Conservation (phyloP, 202 grass and related monocot species). For the Setaria italica region DNA sequence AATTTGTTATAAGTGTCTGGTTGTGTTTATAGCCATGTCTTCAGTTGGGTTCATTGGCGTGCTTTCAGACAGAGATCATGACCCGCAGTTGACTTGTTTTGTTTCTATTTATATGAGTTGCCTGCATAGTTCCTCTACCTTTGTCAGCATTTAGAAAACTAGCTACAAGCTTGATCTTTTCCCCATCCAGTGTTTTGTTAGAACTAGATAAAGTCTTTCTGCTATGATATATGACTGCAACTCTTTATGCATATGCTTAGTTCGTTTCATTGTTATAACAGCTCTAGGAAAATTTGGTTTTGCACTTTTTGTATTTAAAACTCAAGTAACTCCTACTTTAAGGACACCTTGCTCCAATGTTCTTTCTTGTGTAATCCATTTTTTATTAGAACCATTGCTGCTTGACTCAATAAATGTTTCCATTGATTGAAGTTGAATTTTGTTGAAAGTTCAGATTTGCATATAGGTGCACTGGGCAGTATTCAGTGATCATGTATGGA, state of each 20-base stretch:
- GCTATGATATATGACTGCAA: neutral
- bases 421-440: neutral
- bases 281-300: neutral
- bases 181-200: neutral
- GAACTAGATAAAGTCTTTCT: conserved; percentile 2
- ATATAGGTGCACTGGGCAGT: conserved; percentile 17
- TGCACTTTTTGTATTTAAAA: neutral
- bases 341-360: neutral
- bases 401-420: neutral
- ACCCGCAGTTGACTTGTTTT: conserved; percentile 15
- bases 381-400: neutral
- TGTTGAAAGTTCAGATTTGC: conserved; percentile 37
- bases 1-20: neutral
- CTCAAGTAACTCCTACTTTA: neutral
- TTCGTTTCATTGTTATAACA: neutral
- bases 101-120: conserved; percentile 13
- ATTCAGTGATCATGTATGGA: neutral
- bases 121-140: neutral
- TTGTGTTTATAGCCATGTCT: neutral
- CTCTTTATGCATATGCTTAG: neutral
- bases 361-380: neutral
- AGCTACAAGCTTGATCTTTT: neutral
- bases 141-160: conserved; percentile 3
- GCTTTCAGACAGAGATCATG: neutral
- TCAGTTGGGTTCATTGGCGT: conserved; percentile 25